phyloP scores from a whole-genome alignment of 2,329 filamentous ascomycete species.

The Chalara sp. region DNA sequence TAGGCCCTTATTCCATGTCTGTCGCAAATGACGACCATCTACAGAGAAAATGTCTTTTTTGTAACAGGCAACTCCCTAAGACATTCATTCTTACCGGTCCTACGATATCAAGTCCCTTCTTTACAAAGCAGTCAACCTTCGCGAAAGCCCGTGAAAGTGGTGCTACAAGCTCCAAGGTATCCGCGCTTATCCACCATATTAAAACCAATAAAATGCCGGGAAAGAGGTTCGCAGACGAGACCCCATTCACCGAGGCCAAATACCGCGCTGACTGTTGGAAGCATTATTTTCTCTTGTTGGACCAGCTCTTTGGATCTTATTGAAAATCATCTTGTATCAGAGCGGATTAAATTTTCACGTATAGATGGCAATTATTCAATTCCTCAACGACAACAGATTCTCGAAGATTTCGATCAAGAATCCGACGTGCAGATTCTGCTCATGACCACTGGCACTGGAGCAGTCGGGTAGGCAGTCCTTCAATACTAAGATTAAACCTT shows the following conservation, averaged over 20 bases:
- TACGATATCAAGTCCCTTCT: too few species aligned
- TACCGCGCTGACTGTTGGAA: not conserved
- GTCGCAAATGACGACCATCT: too few species aligned
- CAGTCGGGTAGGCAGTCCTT: slow-evolving; percentile 9
- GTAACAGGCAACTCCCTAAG: too few species aligned
- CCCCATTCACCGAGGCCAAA: too few species aligned
- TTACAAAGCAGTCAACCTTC: too few species aligned
- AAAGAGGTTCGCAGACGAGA: slow-evolving; percentile 8
- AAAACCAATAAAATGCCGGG: slow-evolving; percentile 1
- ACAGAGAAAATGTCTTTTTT: too few species aligned
- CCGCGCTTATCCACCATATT: slow-evolving; percentile 7
- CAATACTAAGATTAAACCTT: not conserved
- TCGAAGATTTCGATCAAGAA: slow-evolving; percentile 8
- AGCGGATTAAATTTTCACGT: slow-evolving; percentile 6
- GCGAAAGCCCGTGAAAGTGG: not conserved
- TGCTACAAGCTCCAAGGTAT: slow-evolving; percentile 1
- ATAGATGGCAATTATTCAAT: slow-evolving; percentile 11
- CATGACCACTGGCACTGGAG: slow-evolving; percentile 16
- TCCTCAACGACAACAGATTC: slow-evolving; percentile 2
- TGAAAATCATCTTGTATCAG: slow-evolving; percentile 1
- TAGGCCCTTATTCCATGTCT: not conserved
- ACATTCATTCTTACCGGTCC: too few species aligned
- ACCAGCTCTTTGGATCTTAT: slow-evolving; percentile 15
- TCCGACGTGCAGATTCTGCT: slow-evolving; percentile 8
- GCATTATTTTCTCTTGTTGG: slow-evolving; percentile 17